Conservation (phyloP, 495 filamentous ascomycete species). For the Alectoria sarmentosa region DNA sequence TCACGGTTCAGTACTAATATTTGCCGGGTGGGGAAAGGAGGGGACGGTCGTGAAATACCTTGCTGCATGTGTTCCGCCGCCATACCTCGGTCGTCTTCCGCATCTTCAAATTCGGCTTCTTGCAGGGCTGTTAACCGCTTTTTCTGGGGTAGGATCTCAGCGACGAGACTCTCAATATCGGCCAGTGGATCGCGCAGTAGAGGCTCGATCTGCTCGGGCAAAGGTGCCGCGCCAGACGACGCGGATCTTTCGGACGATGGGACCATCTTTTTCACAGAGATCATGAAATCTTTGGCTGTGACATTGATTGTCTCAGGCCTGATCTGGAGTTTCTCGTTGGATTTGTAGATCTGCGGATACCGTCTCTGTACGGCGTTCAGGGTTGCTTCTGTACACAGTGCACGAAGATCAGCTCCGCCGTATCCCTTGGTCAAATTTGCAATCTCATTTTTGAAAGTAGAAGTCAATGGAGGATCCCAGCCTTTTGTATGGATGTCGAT, state of each 20-base stretch:
- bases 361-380: conserved; percentile 94
- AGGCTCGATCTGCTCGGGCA: conserved; percentile 74
- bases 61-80: conserved; percentile 77
- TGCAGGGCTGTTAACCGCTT: conserved; percentile 84
- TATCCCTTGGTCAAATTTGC: conserved; percentile 91
- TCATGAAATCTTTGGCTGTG: conserved; percentile 89
- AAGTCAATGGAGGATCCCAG: conserved; percentile 73
- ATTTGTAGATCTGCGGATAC: conserved; percentile 93
- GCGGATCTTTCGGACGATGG: conserved; percentile 88
- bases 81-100: conserved; percentile 72
- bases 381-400: conserved; percentile 94
- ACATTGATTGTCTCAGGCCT: conserved; percentile 77
- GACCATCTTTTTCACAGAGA: conserved; percentile 90
- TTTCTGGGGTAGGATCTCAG: conserved; percentile 71
- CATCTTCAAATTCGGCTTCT: conserved; percentile 90
- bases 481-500: conserved; percentile 93
- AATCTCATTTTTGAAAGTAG: conserved; percentile 71
- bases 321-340: conserved; percentile 82
- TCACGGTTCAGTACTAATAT: conserved; percentile 6
- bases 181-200: conserved; percentile 66
- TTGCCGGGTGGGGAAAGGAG: background rate
- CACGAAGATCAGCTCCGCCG: conserved; percentile 88
- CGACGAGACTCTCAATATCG: conserved; percentile 56
- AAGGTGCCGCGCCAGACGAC: conserved; percentile 67
- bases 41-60: conserved; percentile 14